phyloP scores from a whole-genome alignment of 768 basidiomycete species.

The Polyporus arcularius region DNA sequence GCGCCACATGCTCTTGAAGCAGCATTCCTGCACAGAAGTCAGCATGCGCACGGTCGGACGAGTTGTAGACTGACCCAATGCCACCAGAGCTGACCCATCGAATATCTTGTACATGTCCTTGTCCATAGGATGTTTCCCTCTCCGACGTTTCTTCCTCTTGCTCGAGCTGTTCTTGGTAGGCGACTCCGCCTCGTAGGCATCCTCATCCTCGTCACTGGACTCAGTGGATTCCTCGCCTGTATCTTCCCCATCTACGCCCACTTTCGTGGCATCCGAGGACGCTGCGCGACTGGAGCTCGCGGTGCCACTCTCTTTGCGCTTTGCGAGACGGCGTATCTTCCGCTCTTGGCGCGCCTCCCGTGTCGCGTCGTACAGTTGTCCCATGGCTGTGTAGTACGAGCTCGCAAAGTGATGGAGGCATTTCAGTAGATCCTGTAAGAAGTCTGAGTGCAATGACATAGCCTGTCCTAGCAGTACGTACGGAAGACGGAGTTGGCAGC shows the following conservation, averaged over 20 bases:
- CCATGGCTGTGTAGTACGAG: conserved; percentile 61
- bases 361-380: conserved; percentile 55
- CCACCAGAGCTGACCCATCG: conserved; percentile 74
- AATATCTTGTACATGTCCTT: conserved; percentile 76
- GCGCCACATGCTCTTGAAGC: conserved; percentile 63
- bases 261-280: conserved; percentile 11
- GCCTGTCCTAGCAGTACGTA: conserved; percentile 31
- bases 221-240: conserved; percentile 1
- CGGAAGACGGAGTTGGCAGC: conserved; percentile 49
- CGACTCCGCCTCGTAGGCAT: not conserved
- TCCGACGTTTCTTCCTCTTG: conserved; percentile 12
- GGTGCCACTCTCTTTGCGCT: conserved; percentile 33
- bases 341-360: conserved; percentile 30
- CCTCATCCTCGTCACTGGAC: conserved; percentile 15
- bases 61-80: conserved; percentile 50
- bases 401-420: conserved; percentile 53
- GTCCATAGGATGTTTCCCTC: conserved; percentile 13
- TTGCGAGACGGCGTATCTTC: conserved; percentile 41
- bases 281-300: conserved; percentile 2
- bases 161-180: not conserved
- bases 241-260: conserved; percentile 7
- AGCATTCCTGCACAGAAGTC: conserved; percentile 52
- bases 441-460: not conserved
- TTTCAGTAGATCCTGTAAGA: conserved; percentile 49
- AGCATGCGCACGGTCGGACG: not conserved